Conservation (phyloP, 305 asterid species). For the Stenogyne calaminthoides region DNA sequence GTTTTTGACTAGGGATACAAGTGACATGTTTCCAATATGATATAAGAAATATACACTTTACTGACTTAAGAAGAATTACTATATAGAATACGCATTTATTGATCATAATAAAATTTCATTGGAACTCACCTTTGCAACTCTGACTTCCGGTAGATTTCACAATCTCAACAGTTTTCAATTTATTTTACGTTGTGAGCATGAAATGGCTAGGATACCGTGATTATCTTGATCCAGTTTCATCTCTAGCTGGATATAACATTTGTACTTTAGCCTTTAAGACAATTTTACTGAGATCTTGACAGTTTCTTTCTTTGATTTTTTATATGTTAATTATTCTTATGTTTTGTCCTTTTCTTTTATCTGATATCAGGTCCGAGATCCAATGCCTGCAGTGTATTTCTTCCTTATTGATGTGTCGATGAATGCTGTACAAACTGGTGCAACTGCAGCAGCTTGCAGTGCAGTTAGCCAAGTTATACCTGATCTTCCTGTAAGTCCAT, state of each 20-base stretch:
- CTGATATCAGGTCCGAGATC: slow-evolving; percentile 75
- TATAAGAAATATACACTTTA: background rate
- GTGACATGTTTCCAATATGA: background rate
- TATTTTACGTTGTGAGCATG: background rate
- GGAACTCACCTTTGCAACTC: slow-evolving; percentile 13
- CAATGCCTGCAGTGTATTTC: slow-evolving; percentile 95
- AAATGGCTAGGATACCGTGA: slow-evolving; percentile 12
- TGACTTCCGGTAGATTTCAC: background rate
- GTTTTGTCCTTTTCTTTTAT: slow-evolving; percentile 23
- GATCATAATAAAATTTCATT: background rate
- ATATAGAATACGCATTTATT: background rate
- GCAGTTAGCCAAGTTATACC: slow-evolving; percentile 88
- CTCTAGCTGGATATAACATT: background rate
- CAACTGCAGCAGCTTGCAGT: slow-evolving; percentile 98
- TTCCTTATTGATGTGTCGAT: slow-evolving; percentile 92
- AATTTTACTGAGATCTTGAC: slow-evolving; percentile 4
- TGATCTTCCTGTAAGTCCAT: slow-evolving; percentile 90
- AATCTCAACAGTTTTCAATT: background rate
- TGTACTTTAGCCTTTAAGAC: background rate
- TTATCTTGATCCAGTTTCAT: slow-evolving; percentile 15
- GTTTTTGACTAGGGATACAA: slow-evolving; percentile 2
- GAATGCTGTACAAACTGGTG: slow-evolving; percentile 92
- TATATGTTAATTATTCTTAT: slow-evolving; percentile 5
- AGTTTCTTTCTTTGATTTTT: background rate
- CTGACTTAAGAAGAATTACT: background rate